Evolutionary conservation across 345 rosid genomes (phyloP).

Genomic region (Citrus medica): DNA sequence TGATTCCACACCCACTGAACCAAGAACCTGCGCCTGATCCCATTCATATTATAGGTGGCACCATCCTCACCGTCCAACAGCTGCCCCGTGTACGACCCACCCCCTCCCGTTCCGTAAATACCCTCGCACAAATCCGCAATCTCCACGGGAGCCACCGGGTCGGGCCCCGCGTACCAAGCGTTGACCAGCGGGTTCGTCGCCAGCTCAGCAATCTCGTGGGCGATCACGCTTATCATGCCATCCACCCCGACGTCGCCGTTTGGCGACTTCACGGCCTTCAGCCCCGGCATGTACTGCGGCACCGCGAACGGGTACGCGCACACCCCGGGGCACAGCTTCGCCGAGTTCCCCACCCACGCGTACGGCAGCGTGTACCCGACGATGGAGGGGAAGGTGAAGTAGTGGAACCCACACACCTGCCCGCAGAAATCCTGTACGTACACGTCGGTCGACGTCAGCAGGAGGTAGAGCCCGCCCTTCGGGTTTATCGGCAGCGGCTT

Average conservation of each 20-base stretch:
- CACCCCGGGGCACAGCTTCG: conserved; percentile 78
- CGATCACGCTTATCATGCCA: conserved; percentile 96
- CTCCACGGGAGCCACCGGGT: conserved; percentile 87
- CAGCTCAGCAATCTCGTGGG: conserved; percentile 93
- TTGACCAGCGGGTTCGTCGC: conserved; percentile 91
- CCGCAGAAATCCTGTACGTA: conserved; percentile 95
- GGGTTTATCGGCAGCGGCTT: conserved; percentile 76
- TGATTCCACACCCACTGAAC: conserved; percentile 97
- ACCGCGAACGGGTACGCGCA: conserved; percentile 96
- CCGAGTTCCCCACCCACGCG: conserved; percentile 98
- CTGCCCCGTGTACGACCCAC: conserved; percentile 96
- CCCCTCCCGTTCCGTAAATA: conserved; percentile 94
- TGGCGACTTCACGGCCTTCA: conserved; percentile 70
- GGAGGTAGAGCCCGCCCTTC: conserved; percentile 67
- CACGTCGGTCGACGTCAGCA: conserved; percentile 85
- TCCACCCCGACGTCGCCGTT: conserved; percentile 88
- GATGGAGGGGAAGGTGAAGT: conserved; percentile 91
- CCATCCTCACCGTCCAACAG: conserved; percentile 56
- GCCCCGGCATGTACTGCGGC: conserved; percentile 57
- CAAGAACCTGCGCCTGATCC: conserved; percentile 77
- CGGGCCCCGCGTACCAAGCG: conserved; percentile 96
- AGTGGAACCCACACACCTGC: conserved; percentile 93
- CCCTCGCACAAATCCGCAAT: conserved; percentile 98
- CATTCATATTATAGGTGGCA: conserved; percentile 88
- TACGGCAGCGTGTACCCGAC: conserved; percentile 92